Base-by-base conservation (phyloP, 2,329 filamentous ascomycete genomes). In the Fusarium sp. region DNA sequence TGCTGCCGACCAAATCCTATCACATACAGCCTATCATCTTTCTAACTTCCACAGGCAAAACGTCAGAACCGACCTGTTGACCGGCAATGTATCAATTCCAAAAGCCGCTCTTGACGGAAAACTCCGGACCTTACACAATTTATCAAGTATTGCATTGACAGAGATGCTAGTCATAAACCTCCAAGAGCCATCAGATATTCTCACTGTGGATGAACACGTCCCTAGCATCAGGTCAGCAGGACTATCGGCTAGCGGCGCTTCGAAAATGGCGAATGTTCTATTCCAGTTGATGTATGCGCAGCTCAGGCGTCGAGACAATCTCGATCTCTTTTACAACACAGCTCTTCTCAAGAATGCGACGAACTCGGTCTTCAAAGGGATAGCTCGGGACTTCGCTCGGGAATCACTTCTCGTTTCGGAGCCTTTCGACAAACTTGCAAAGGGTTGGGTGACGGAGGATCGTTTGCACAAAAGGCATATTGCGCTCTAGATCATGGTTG, bases 131-230 rank as follows among this genome's bases (percentile, higher is more conserved):
- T 4, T 47, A 26, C 7, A 33, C 19, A 47, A 47, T 47, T 21
- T 47, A 10, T 47, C 45, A 21, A 19, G 28, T 10, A 2, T 47
- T 3, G 45, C 26, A 15, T 10, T 47, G 7, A 26, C 7, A 15
- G 45, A 47, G 4, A 4, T 47, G 45, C n/a, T 47, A 7, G 34
- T 28, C 17, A 34, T 26, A 47, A 33, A 9, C 17, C 45, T 47
- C 9, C 1, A 1, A 1, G n/a, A 10, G 17, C 7, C 45, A 4
- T 5, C 19, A 47, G n/a, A 22, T 2, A n/a, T 21, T 11, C 31
- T 47, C 34, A 15, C 34, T 22, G 26, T 47, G 11, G 45, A 47
- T 26, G 4, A 47, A 33, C 34, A 47, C 1, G 19, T 47, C 17
- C 45, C 19, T 36, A 34, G n/a, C n/a, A n/a, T n/a, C n/a, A n/a